Conservation (phyloP, 2,329 filamentous ascomycete genomes). For the Curvularia sp. region DNA sequence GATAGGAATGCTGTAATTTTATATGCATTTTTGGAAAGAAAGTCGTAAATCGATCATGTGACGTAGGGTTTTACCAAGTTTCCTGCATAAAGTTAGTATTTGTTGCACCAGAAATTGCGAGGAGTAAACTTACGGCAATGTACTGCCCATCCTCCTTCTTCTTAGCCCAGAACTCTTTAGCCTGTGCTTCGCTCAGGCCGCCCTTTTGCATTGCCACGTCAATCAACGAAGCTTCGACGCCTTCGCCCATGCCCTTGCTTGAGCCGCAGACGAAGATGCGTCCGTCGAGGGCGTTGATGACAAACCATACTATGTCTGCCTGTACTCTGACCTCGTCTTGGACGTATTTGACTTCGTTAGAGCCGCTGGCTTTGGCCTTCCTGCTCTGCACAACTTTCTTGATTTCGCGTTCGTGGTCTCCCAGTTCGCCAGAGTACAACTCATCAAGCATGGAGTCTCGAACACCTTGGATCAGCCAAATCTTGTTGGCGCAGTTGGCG, state of each 20-base stretch:
- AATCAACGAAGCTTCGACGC: slow-evolving; percentile 84
- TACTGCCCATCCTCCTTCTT: slow-evolving; percentile 96
- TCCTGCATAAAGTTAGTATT: slow-evolving; percentile 10
- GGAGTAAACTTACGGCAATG: slow-evolving; percentile 70
- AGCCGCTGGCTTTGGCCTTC: slow-evolving; percentile 49
- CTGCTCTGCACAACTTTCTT: slow-evolving; percentile 62
- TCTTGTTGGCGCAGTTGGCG: slow-evolving; percentile 96
- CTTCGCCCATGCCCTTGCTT: slow-evolving; percentile 96
- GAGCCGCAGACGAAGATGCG: slow-evolving; percentile 96
- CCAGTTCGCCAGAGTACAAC: slow-evolving; percentile 95
- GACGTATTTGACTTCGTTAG: slow-evolving; percentile 82
- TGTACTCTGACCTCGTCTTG: slow-evolving; percentile 93
- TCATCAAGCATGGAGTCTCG: slow-evolving; percentile 95
- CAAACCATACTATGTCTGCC: slow-evolving; percentile 97
- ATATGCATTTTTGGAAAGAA: slow-evolving; percentile 8
- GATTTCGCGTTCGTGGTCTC: slow-evolving; percentile 61
- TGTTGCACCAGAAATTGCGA: background rate
- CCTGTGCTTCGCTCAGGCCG: slow-evolving; percentile 81
- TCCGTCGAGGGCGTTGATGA: slow-evolving; percentile 94
- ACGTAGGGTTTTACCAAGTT: slow-evolving; percentile 11
- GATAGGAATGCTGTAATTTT: slow-evolving; percentile 11
- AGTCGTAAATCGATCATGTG: slow-evolving; percentile 6
- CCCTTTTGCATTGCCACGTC: slow-evolving; percentile 94
- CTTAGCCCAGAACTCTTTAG: slow-evolving; percentile 83
- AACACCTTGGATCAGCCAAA: slow-evolving; percentile 93